Evolutionary conservation across 176 grass and related monocot genomes (phyloP).

Genomic region (Triticum timopheevii): DNA sequence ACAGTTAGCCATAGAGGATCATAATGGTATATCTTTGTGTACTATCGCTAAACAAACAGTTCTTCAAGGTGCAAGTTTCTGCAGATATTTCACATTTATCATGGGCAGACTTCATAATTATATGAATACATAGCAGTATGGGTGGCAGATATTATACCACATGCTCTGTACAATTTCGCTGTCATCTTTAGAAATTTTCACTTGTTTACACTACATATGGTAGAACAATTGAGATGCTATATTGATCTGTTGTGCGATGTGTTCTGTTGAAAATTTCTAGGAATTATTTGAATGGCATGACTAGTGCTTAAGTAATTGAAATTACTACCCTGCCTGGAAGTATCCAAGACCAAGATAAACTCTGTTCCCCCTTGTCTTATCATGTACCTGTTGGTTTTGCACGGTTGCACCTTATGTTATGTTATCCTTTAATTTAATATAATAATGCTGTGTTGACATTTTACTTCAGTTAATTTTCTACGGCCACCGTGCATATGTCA

Average conservation of each 20-base stretch:
- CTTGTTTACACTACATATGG: not conserved
- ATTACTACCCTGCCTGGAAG: too few relatives aligned
- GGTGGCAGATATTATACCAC: not conserved
- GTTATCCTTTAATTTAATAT: too few relatives aligned
- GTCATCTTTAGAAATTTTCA: not conserved
- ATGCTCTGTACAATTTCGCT: not conserved
- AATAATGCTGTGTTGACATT: not conserved
- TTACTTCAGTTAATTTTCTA: not conserved
- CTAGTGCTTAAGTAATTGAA: not conserved
- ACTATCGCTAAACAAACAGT: too few relatives aligned
- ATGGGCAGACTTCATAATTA: not conserved
- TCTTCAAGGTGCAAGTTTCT: too few relatives aligned
- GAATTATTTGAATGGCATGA: not conserved
- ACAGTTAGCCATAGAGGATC: too few relatives aligned
- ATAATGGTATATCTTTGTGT: too few relatives aligned
- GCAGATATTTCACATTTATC: too few relatives aligned
- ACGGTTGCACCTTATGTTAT: too few relatives aligned
- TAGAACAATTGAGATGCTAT: too few relatives aligned
- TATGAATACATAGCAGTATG: not conserved
- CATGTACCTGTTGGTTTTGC: too few relatives aligned
- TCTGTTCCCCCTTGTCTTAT: too few relatives aligned
- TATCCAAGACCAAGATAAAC: too few relatives aligned
- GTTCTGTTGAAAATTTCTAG: not conserved
- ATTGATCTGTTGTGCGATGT: not conserved
- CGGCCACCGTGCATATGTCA: not conserved